Base-by-base conservation (phyloP, 208 protist genomes). In the Trypanosoma platydactyli region DNA sequence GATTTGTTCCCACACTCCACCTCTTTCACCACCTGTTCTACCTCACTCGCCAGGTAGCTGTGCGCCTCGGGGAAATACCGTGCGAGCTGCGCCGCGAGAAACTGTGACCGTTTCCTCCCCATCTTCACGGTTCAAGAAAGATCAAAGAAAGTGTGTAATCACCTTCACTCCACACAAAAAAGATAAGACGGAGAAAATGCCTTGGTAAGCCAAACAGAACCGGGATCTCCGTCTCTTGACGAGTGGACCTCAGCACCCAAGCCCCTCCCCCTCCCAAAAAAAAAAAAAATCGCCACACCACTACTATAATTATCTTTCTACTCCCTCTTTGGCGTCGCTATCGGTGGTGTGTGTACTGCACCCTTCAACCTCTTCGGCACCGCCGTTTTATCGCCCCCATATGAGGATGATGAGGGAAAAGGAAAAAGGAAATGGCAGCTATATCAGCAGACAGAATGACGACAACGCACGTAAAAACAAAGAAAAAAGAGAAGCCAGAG, bases 71-170 rank as follows among this genome's bases (percentile, higher is more conserved):
- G 58, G 41, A 58, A 42, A 4, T 61, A 58, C 22, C 58, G 57
- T 22, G 56, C 41, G 13, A 72, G 50, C 3, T 25, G 56, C 27
- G 46, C 40, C 25, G 60, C 22, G 42, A 72, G 29, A 22, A 41
- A 44, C 58, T 65, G 58, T 22, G 58, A 20, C 9, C 67, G 67
- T 40, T 9, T 52, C n/a, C 57, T 57, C 22, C 67, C 67, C 67
- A 72, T 72, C 29, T 3, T 18, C 16, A 42, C 11, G 30, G 12
- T 11, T 29, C 40, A 41, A 18, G 9, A 56, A 56, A 24, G 22
- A 38, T 55, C 9, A 55, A 51, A 45, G 45, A 25, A 59, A 44
- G 42, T 38, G 9, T 45, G 13, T 5, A 30, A 46, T 55, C n/a
- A 55, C 29, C 18, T 16, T 6, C 2, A 33, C 11, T 20, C 49